Conservation (phyloP, 2,329 filamentous ascomycete genomes). For the Aspergillus pseudonomiae region DNA sequence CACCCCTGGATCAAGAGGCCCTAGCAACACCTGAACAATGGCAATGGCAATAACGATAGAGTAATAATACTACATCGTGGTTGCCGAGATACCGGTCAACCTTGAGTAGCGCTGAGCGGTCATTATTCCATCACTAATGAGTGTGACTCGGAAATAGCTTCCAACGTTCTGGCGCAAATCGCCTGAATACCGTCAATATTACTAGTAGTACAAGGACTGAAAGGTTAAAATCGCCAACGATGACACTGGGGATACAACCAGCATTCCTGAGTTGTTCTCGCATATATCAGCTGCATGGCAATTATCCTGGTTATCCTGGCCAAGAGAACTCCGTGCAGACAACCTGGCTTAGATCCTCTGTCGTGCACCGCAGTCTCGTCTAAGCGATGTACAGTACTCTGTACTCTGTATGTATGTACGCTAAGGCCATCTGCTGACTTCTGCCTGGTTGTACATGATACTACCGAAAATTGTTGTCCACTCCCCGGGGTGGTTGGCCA, state of each 20-base stretch:
- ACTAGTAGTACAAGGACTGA: background rate
- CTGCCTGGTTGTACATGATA: background rate
- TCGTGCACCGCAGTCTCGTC: background rate
- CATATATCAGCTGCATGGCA: background rate
- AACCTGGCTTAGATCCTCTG: background rate
- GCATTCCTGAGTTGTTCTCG: background rate
- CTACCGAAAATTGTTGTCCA: background rate
- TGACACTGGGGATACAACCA: background rate
- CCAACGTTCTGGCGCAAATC: background rate
- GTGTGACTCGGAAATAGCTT: background rate
- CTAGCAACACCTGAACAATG: background rate
- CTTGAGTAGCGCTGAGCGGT: background rate
- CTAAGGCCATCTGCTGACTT: constrained; percentile 5
- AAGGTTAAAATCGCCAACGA: background rate
- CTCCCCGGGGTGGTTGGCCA: background rate
- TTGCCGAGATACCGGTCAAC: constrained; percentile 4
- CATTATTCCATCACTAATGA: background rate
- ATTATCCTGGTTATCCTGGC: constrained; percentile 3
- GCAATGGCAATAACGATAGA: constrained; percentile 4
- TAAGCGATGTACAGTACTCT: constrained; percentile 2
- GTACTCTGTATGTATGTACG: constrained; percentile 4
- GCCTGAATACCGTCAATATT: background rate
- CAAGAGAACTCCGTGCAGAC: background rate
- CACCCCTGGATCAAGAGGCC: constrained; percentile 9
- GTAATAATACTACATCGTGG: constrained; percentile 5